Conservation (phyloP, 106 monocot genomes). For the Vanilla planifolia region DNA sequence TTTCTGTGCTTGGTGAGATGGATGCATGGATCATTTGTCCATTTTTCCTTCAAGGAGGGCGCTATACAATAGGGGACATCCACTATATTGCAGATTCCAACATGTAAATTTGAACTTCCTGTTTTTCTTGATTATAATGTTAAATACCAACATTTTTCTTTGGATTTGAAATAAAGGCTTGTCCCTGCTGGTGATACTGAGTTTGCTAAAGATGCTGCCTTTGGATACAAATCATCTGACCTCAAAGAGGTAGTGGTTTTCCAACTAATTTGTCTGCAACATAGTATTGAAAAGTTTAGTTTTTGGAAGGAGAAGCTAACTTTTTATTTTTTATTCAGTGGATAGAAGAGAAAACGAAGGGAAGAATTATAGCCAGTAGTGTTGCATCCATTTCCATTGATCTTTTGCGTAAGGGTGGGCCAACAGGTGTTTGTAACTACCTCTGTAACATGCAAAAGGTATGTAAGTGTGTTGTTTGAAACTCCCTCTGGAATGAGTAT, state of each 20-base stretch:
- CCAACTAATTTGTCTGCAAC: background rate
- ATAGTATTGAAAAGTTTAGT: too few species aligned
- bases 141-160: background rate
- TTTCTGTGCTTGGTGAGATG: slow-evolving; percentile 91
- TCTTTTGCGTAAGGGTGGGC: slow-evolving; percentile 77
- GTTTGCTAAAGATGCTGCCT: slow-evolving; percentile 86
- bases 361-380: slow-evolving; percentile 41
- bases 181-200: slow-evolving; percentile 94
- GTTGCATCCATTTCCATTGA: slow-evolving; percentile 82
- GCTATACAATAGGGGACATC: slow-evolving; percentile 84
- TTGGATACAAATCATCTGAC: slow-evolving; percentile 94
- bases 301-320: background rate
- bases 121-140: background rate
- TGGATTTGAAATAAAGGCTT: slow-evolving; percentile 40
- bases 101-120: slow-evolving; percentile 26
- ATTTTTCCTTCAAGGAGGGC: slow-evolving; percentile 95
- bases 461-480: slow-evolving; percentile 1
- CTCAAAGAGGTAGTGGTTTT: slow-evolving; percentile 64
- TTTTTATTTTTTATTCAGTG: slow-evolving; percentile 38
- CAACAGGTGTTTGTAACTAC: slow-evolving; percentile 67
- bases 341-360: slow-evolving; percentile 98
- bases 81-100: slow-evolving; percentile 94
- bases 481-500: too few species aligned
- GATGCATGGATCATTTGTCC: slow-evolving; percentile 99
- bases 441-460: slow-evolving; percentile 83